Percentiles rank a stretch among this genome's conserved stretches.
These are phyloP conservation scores for Chloranthus sessilifolius DNA, from an alignment of 164 flowering plant genomes.

Conservation along the genomic window DNA sequence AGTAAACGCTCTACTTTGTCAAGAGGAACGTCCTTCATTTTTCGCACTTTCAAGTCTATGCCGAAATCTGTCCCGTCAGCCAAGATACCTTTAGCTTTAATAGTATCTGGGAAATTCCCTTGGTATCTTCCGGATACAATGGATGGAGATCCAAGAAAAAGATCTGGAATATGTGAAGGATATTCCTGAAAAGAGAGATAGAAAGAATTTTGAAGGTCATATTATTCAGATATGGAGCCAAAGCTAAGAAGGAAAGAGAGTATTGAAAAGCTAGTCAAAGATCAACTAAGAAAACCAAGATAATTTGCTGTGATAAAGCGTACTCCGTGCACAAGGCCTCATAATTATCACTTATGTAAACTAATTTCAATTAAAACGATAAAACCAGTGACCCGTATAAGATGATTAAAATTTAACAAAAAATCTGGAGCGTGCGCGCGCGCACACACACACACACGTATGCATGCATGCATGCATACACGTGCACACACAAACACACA, in stretches of 20 bases:
- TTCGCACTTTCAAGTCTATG: slow-evolving; percentile 49
- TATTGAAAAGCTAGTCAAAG: not conserved
- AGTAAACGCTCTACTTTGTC: slow-evolving; percentile 45
- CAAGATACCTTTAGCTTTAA: slow-evolving; percentile 49
- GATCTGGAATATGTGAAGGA: slow-evolving; percentile 68
- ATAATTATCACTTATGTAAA: too few relatives aligned
- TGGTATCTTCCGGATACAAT: slow-evolving; percentile 67
- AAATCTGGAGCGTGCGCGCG: too few relatives aligned
- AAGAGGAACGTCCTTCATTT: slow-evolving; percentile 58
- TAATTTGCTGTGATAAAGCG: not conserved
- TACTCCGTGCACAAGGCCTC: too few relatives aligned
- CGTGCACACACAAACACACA: too few relatives aligned
- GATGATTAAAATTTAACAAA: too few relatives aligned
- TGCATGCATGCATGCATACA: too few relatives aligned
- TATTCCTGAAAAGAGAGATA: slow-evolving; percentile 58
- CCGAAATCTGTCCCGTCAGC: slow-evolving; percentile 38
- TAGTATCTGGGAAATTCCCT: slow-evolving; percentile 56
- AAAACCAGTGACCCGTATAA: too few relatives aligned
- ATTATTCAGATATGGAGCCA: slow-evolving; percentile 9
- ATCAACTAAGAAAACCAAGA: not conserved
- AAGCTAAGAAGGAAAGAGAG: not conserved
- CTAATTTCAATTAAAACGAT: too few relatives aligned
- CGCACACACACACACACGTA: too few relatives aligned
- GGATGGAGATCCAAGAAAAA: slow-evolving; percentile 56
- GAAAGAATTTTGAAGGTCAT: too few relatives aligned